These are phyloP conservation scores for Parachaetomium inaequale DNA, from an alignment of 495 filamentous ascomycete genomes.

Conservation along the genomic window DNA sequence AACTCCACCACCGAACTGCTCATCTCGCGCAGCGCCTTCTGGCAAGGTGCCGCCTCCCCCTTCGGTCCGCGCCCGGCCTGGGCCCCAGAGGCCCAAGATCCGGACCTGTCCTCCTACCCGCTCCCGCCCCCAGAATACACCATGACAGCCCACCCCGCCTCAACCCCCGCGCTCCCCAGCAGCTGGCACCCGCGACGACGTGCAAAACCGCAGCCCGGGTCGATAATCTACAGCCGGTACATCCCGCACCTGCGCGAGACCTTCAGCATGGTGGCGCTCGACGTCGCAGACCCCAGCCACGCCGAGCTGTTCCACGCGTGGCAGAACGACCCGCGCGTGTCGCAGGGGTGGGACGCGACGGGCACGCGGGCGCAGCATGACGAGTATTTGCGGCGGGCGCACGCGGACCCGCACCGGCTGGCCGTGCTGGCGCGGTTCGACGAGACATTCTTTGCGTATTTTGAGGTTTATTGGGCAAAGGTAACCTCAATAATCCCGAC, in stretches of 20 bases:
- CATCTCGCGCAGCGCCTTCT: constrained; percentile 54
- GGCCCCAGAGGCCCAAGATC: constrained; percentile 41
- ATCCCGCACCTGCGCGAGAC: constrained; percentile 63
- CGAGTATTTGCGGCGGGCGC: constrained; percentile 56
- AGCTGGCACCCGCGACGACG: constrained; percentile 57
- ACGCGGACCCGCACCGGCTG: constrained; percentile 60
- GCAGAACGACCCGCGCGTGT: constrained; percentile 69
- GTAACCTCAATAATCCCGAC: no score
- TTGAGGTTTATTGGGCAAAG: constrained; percentile 70
- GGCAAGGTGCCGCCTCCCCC: constrained; percentile 66
- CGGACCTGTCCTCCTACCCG: constrained; percentile 48
- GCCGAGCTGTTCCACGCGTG: constrained; percentile 60
- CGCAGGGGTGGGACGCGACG: constrained; percentile 65
- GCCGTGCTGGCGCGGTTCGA: constrained; percentile 61
- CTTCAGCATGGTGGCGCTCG: constrained; percentile 62
- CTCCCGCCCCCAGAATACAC: constrained; percentile 53
- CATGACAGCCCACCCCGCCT: constrained; percentile 37
- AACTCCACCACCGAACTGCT: constrained; percentile 36
- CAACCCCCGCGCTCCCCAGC: not conserved
- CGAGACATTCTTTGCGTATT: constrained; percentile 60
- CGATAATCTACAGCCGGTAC: constrained; percentile 63
- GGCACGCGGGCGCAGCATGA: constrained; percentile 61
- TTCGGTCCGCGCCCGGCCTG: constrained; percentile 60
- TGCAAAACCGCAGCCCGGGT: constrained; percentile 58
- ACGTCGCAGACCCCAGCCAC: constrained; percentile 52